These are phyloP conservation scores for Umbelopsis sp. DNA, from an alignment of 371 early-diverging fungal species.

Conservation along the genomic window DNA sequence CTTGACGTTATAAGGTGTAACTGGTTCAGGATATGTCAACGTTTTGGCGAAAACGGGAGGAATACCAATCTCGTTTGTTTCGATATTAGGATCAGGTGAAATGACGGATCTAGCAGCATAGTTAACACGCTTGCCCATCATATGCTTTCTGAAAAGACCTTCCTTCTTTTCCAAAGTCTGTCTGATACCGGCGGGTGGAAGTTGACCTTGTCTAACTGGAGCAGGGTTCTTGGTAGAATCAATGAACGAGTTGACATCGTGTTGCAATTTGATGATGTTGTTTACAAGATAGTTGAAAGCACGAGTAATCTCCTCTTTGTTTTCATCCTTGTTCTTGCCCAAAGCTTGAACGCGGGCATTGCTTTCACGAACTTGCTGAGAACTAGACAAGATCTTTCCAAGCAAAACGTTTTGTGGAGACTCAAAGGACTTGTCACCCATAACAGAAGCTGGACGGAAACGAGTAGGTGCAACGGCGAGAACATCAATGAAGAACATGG, in stretches of 20 bases:
- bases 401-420: slow-evolving; percentile 93
- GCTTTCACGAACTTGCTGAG: slow-evolving; percentile 69
- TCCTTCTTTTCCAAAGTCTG: slow-evolving; percentile 99
- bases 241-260: slow-evolving; percentile 89
- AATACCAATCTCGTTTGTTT: slow-evolving; percentile 98
- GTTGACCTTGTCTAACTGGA: slow-evolving; percentile 55
- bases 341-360: slow-evolving; percentile 42
- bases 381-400: slow-evolving; percentile 83
- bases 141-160: slow-evolving; percentile 99
- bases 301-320: slow-evolving; percentile 44
- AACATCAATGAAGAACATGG: slow-evolving; percentile 95
- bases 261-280: slow-evolving; percentile 86
- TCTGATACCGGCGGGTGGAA: slow-evolving; percentile 86
- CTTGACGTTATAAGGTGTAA: slow-evolving; percentile 94
- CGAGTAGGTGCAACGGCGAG: slow-evolving; percentile 96
- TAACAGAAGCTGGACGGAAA: slow-evolving; percentile 93
- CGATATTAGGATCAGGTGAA: slow-evolving; percentile 99
- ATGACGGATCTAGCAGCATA: slow-evolving; percentile 99
- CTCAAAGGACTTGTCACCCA: slow-evolving; percentile 92
- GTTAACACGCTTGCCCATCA: slow-evolving; percentile 99
- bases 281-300: slow-evolving; percentile 63
- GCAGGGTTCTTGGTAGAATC: slow-evolving; percentile 87
- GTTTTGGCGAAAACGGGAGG: slow-evolving; percentile 98
- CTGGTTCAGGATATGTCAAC: slow-evolving; percentile 98
- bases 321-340: slow-evolving; percentile 39